A percentile compares a stretch with the other conserved stretches of the same genome.
phyloP scores from a whole-genome alignment of 495 filamentous ascomycete genomes.

The Diplogelasinospora grovesii region DNA sequence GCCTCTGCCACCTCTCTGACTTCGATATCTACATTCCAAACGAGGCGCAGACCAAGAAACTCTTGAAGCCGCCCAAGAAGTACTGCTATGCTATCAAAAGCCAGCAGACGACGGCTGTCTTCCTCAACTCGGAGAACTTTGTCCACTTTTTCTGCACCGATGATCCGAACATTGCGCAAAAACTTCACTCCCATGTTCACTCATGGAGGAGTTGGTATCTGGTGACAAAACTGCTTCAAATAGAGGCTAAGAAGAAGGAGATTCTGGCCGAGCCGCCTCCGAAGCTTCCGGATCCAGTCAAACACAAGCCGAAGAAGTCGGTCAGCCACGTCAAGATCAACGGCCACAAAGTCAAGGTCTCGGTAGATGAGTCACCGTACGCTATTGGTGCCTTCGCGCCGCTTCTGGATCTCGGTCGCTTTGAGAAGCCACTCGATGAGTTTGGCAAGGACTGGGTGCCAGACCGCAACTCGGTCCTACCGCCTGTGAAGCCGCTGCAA shows the following conservation, averaged over 20 bases:
- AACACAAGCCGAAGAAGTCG: constrained; percentile 20
- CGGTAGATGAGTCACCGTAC: constrained; percentile 39
- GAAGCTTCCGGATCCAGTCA: constrained; percentile 11
- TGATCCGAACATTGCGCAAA: constrained; percentile 54
- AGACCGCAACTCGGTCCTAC: constrained; percentile 12
- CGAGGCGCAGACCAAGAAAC: constrained; percentile 51
- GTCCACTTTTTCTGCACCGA: constrained; percentile 87
- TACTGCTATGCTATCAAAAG: constrained; percentile 86
- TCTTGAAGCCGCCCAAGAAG: constrained; percentile 69
- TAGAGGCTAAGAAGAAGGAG: constrained; percentile 8
- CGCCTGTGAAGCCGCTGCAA: constrained; percentile 3
- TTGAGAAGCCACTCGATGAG: constrained; percentile 36
- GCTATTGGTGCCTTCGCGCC: constrained; percentile 52
- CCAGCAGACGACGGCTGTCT: constrained; percentile 84
- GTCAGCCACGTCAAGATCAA: constrained; percentile 24
- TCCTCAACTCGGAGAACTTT: constrained; percentile 73
- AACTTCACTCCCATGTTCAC: constrained; percentile 65
- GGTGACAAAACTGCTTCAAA: constrained; percentile 41
- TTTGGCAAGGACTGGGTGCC: constrained; percentile 29
- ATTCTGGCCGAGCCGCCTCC: constrained; percentile 23
- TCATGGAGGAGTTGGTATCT: constrained; percentile 88
- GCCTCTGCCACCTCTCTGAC: constrained; percentile 82
- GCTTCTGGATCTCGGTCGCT: constrained; percentile 43
- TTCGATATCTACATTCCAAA: constrained; percentile 85
- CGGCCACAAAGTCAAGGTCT: constrained; percentile 25